These are phyloP conservation scores for Arabidopsis arenosa DNA, from an alignment of 345 rosid genomes.

Conservation along the genomic window DNA sequence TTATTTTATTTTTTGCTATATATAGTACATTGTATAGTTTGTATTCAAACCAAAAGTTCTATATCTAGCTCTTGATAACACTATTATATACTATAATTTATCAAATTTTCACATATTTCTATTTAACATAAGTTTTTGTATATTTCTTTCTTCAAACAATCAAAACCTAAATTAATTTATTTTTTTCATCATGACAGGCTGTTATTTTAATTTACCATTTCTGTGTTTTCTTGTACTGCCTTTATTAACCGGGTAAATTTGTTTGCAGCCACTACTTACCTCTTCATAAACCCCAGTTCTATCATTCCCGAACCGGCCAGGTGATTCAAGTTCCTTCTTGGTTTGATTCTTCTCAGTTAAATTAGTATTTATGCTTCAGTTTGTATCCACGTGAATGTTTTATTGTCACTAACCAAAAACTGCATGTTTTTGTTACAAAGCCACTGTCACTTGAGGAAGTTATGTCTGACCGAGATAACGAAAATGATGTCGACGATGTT, in stretches of 20 bases:
- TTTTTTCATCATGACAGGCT: neutral
- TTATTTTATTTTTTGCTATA: neutral
- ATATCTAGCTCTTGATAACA: neutral
- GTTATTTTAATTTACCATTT: neutral
- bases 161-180: neutral
- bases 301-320: slow-evolving; percentile 5
- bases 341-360: neutral
- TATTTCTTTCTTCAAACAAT: neutral
- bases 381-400: neutral
- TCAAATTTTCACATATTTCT: neutral
- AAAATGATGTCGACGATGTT: slow-evolving; percentile 82
- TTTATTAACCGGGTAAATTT: neutral
- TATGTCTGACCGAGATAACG: slow-evolving; percentile 79
- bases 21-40: neutral
- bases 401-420: slow-evolving; percentile 27
- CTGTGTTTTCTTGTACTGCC: neutral
- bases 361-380: neutral
- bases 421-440: slow-evolving; percentile 45
- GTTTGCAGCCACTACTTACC: neutral
- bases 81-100: neutral
- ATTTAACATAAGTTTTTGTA: neutral
- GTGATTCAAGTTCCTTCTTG: slow-evolving; percentile 8
- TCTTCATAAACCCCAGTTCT: slow-evolving; percentile 17
- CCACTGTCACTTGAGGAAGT: slow-evolving; percentile 83
- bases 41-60: neutral